Conservation (phyloP, 176 grass and related monocot species). For the Oryza glaberrima region DNA sequence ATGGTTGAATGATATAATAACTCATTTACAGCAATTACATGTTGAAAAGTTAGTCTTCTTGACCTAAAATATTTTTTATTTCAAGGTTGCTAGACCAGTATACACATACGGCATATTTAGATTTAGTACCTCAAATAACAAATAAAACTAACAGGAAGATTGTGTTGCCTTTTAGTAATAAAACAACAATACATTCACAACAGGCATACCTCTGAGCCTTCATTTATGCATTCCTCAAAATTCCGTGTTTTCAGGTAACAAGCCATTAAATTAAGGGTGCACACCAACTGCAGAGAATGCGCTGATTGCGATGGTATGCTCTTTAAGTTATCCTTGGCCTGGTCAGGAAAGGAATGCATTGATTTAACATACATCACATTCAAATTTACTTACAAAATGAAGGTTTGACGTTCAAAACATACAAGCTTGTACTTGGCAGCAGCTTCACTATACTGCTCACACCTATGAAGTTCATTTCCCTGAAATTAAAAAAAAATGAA, state of each 20-base stretch:
- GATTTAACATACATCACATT: conserved; percentile 1
- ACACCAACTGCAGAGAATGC: conserved; percentile 70
- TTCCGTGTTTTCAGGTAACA: conserved; percentile 84
- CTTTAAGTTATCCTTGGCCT: conserved; percentile 94
- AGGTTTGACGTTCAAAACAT: conserved; percentile 43
- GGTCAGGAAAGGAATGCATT: conserved; percentile 41
- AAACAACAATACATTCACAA: not conserved
- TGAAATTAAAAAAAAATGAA: conserved; percentile 35
- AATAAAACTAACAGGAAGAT: not conserved
- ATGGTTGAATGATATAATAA: not conserved
- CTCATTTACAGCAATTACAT: not conserved
- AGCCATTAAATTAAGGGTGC: conserved; percentile 96
- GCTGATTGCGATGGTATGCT: conserved; percentile 54
- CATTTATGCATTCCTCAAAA: conserved; percentile 80
- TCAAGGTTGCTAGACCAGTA: not conserved
- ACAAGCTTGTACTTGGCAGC: conserved; percentile 90
- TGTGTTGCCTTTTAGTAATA: not conserved
- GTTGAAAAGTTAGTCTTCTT: not conserved
- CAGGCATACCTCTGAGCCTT: conserved; percentile 90
- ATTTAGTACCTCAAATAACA: not conserved
- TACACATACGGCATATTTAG: not conserved
- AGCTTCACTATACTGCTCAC: conserved; percentile 74
- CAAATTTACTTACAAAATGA: not conserved
- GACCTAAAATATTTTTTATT: not conserved
- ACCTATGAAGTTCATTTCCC: conserved; percentile 89